Evolutionary conservation across 2,329 filamentous ascomycete species (phyloP).

Genomic region (Ophiostoma tasmaniense): DNA sequence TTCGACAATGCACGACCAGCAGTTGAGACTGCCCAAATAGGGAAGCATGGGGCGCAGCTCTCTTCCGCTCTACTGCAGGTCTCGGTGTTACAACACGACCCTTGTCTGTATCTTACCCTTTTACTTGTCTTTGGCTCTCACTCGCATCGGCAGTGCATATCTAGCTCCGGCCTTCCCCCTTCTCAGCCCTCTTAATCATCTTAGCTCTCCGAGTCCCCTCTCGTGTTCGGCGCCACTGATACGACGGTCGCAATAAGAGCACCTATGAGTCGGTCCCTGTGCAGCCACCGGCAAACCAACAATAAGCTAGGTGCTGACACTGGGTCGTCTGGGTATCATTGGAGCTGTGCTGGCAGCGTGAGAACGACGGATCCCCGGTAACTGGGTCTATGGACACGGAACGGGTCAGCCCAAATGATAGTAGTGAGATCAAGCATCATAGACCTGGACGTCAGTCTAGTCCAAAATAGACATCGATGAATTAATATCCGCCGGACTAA

Average conservation of each 20-base stretch:
- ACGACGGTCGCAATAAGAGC: background rate
- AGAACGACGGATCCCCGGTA: background rate
- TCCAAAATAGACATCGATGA: background rate
- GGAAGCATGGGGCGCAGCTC: background rate
- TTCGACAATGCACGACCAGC: background rate
- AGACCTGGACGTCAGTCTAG: background rate
- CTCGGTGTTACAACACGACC: background rate
- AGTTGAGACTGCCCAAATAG: background rate
- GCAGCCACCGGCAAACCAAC: background rate
- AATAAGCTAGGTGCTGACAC: background rate
- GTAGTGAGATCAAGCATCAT: background rate
- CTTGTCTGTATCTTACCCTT: background rate
- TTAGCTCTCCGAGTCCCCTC: background rate
- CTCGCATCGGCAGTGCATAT: background rate
- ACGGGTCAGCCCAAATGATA: background rate
- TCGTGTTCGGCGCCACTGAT: slow-evolving; percentile 1
- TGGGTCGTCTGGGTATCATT: background rate
- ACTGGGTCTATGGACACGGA: background rate
- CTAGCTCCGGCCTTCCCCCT: background rate
- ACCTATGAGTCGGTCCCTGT: background rate
- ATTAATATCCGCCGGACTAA: background rate
- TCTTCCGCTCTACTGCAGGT: background rate
- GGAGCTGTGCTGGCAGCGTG: background rate
- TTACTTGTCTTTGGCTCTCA: background rate
- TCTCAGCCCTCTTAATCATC: background rate